Base-by-base conservation (phyloP, 441 rosid genomes). In the Croton setiger region DNA sequence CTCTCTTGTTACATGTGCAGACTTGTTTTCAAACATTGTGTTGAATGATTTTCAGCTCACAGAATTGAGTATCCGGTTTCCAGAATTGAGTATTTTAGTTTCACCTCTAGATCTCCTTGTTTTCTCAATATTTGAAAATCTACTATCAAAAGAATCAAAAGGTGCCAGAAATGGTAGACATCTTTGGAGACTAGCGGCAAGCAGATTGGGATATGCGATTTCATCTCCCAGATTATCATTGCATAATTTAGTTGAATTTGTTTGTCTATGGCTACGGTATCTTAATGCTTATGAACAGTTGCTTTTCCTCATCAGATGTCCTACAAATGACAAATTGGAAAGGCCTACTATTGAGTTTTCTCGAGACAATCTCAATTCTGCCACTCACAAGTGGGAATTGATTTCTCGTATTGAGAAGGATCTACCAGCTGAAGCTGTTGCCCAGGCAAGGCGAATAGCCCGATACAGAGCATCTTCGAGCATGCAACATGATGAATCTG, bases 141-240 rank as follows among this genome's bases (percentile, higher is more conserved):
- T 87, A 63, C 81, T 81, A 17, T 79, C 87, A 66, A 78, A 76
- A 74, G 81, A 71, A 72, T 67, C 76, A 27, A 85, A 71, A 65
- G 75, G 72, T 60, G 77, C 69, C 60, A 84, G 97, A 81, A 80
- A 74, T 80, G 97, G 99, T 66, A 82, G 87, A 74, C 74, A 79
- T 66, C 85, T 92, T 7, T 94, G 99, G 99, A 88, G 84, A 76
- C 67, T 92, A 68, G 97, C 91, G 70, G 91, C 96, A 69, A 80
- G 76, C 68, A 85, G 85, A 87, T 76, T 86, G 54, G 77, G 90
- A 74, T 78, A 68, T 68, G 64, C 72, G 74, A 79, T 73, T 81
- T 83, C 86, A 60, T 79, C 85, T 81, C 89, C 90, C 73, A 81
- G 70, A 76, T 72, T 81, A 65, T 86, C 91, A 56, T 79, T 87